phyloP scores from a whole-genome alignment of 1,284 basidiomycete genomes.

The Ustilago loliicola region DNA sequence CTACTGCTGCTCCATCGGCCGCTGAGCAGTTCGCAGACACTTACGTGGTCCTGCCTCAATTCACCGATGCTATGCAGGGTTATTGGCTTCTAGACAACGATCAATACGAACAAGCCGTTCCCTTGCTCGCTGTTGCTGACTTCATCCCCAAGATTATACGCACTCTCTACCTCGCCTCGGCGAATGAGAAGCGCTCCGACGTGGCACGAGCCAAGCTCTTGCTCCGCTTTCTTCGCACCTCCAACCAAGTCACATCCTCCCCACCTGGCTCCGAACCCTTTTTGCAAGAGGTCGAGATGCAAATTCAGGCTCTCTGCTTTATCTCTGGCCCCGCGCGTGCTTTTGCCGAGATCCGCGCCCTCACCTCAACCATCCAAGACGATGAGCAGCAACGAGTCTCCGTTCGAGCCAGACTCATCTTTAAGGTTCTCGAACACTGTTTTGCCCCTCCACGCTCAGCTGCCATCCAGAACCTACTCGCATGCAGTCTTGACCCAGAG shows the following conservation, averaged over 20 bases:
- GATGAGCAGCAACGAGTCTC: slow-evolving; percentile 40
- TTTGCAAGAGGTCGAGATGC: slow-evolving; percentile 47
- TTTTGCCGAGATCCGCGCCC: slow-evolving; percentile 35
- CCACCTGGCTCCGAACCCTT: slow-evolving; percentile 31
- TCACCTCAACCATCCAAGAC: slow-evolving; percentile 34
- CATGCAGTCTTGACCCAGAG: slow-evolving; percentile 43
- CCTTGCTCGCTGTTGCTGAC: slow-evolving; percentile 42
- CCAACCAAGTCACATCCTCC: slow-evolving; percentile 41
- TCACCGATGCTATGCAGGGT: slow-evolving; percentile 52
- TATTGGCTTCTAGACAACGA: slow-evolving; percentile 60
- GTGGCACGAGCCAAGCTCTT: slow-evolving; percentile 45
- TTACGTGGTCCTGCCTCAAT: slow-evolving; percentile 49
- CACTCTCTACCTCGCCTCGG: slow-evolving; percentile 35
- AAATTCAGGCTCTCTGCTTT: slow-evolving; percentile 46
- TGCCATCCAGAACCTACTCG: slow-evolving; percentile 55
- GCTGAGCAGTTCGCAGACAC: slow-evolving; percentile 48
- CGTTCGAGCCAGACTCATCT: slow-evolving; percentile 45
- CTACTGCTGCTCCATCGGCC: not conserved
- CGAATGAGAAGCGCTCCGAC: slow-evolving; percentile 19
- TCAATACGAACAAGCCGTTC: slow-evolving; percentile 45
- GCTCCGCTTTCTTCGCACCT: slow-evolving; percentile 48
- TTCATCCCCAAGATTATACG: slow-evolving; percentile 54
- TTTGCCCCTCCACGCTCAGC: slow-evolving; percentile 55
- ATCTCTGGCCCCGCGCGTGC: slow-evolving; percentile 44
- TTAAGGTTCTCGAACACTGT: slow-evolving; percentile 52